Evolutionary conservation across 2,329 filamentous ascomycete species (phyloP), one percentile per base, ranked within the genome.

Genomic region (Periconia digitata): DNA sequence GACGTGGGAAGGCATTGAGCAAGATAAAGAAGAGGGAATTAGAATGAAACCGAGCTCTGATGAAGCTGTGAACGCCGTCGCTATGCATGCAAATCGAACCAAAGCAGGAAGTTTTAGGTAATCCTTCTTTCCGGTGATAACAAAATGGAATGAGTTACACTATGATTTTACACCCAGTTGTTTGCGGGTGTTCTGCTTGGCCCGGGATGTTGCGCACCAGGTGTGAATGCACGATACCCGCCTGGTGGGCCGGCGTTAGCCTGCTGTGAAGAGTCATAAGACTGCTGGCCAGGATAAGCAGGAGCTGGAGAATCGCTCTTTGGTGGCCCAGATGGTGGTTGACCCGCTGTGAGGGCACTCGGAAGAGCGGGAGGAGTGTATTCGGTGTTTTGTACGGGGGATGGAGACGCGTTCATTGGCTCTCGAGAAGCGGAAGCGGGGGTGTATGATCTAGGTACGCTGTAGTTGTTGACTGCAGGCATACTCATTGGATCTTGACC

Each of bases 111-210:
- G 17, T 23, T 16, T 6, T n/a, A 40, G 6, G 23, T 22, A 22
- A 40, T 10, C 23, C 15, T 24, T 37, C 16, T 20, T 24, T 16
- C 13, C 2, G 4, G 7, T 20, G n/a, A n/a, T n/a, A n/a, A n/a
- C n/a, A n/a, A n/a, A n/a, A n/a, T n/a, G n/a, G n/a, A n/a, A n/a
- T n/a, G n/a, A n/a, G n/a, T n/a, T n/a, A n/a, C n/a, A n/a, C n/a
- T n/a, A n/a, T n/a, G n/a, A n/a, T n/a, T 34, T 53, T 41, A 62
- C 12, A 62, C 43, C 40, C 61, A 55, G 22, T 59, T 61, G 36
- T 61, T 51, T n/a, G 54, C 45, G 12, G 61, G 47, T 20, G 54
- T 60, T 32, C 61, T 53, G 6, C 40, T 16, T 4, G 55, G 41
- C 13, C 51, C 48, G 2, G 46, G 35, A 40, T 45, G 38, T 35